Conservation (phyloP, 441 rosid species). For the Erysimum cheiri region DNA sequence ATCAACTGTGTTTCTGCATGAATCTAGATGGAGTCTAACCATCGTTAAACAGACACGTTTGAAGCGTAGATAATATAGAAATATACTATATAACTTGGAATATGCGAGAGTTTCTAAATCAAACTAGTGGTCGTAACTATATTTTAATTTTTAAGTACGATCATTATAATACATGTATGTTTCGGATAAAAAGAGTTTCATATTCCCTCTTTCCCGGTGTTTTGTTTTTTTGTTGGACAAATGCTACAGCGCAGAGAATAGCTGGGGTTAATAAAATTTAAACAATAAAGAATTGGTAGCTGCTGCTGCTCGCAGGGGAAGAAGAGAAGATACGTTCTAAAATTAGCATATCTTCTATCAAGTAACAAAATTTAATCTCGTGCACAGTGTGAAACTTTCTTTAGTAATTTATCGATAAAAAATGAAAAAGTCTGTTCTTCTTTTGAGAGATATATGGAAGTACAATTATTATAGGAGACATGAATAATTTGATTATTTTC, state of each 20-base stretch:
- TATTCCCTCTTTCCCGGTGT: neutral
- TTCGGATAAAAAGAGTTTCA: slow-evolving; percentile 5
- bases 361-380: neutral
- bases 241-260: slow-evolving; percentile 17
- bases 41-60: slow-evolving; percentile 22
- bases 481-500: slow-evolving; percentile 29
- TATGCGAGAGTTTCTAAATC: slow-evolving; percentile 9
- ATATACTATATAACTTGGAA: slow-evolving; percentile 1
- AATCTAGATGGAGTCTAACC: slow-evolving; percentile 15
- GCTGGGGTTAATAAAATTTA: neutral
- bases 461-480: slow-evolving; percentile 36
- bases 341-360: neutral
- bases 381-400: neutral
- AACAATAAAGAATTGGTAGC: slow-evolving; percentile 8
- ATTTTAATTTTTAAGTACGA: neutral
- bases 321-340: slow-evolving; percentile 4
- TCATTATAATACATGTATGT: slow-evolving; percentile 11
- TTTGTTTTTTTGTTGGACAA: neutral
- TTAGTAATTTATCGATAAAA: neutral
- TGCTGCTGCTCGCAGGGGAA: neutral
- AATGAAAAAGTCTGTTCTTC: slow-evolving; percentile 27
- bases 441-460: slow-evolving; percentile 42
- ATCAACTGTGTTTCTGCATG: slow-evolving; percentile 21
- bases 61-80: slow-evolving; percentile 27
- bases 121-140: slow-evolving; percentile 3